These are phyloP conservation scores for Herpotrichia juniperi DNA, from an alignment of 2,329 filamentous ascomycete species.

Conservation along the genomic window DNA sequence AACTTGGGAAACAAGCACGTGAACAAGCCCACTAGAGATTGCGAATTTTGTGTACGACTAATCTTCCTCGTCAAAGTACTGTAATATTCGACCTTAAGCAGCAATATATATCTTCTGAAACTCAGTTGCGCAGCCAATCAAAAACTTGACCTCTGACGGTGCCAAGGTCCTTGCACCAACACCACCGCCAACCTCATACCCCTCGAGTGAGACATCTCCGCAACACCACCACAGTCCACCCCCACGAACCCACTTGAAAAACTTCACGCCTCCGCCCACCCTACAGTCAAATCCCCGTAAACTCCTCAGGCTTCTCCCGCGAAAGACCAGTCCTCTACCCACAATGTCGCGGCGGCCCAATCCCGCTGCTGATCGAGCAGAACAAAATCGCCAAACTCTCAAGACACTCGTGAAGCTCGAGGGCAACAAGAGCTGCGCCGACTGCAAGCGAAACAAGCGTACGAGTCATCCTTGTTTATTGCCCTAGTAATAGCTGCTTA, in stretches of 20 bases:
- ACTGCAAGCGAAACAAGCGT: constrained; percentile 99
- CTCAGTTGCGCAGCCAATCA: constrained; percentile 11
- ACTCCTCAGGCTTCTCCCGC: neutral
- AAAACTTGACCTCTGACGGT: neutral
- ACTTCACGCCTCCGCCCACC: neutral
- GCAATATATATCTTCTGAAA: neutral
- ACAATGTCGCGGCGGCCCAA: constrained; percentile 82
- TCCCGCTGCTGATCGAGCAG: constrained; percentile 83
- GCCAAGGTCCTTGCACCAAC: neutral
- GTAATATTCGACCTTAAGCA: too few species aligned
- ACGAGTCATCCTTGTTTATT: constrained; percentile 41
- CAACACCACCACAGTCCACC: neutral
- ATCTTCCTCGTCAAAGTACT: too few species aligned
- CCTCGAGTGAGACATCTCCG: neutral
- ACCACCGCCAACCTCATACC: neutral
- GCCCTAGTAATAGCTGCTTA: constrained; percentile 9
- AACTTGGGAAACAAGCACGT: neutral
- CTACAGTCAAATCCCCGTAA: neutral
- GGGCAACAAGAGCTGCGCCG: constrained; percentile 93
- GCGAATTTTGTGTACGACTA: too few species aligned
- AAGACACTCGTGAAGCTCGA: constrained; percentile 95
- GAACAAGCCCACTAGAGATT: neutral
- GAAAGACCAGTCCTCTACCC: constrained; percentile 8
- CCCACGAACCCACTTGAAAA: neutral
- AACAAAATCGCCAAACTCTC: constrained; percentile 91